Evolutionary conservation across 2,329 filamentous ascomycete genomes (phyloP).

Genomic region (Talaromyces sp.): DNA sequence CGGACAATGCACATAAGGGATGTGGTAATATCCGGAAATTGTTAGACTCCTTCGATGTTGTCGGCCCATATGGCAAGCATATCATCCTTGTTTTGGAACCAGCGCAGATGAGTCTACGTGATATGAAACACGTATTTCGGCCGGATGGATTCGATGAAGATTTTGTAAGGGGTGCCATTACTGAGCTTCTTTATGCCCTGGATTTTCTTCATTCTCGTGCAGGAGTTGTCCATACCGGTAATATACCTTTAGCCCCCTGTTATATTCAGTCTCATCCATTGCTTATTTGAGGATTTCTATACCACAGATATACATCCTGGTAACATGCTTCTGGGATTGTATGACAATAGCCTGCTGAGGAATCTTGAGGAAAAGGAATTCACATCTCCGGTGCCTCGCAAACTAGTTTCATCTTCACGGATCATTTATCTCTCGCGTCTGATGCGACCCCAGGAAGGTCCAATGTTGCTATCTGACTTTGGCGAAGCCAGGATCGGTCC

Average conservation of each 20-base stretch:
- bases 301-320: too few relatives aligned
- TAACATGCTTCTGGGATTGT: conserved; percentile 42
- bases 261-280: too few relatives aligned
- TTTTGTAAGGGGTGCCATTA: conserved; percentile 36
- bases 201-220: conserved; percentile 49
- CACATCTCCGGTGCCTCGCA: conserved; percentile 41
- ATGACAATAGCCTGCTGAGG: conserved; percentile 39
- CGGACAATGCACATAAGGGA: conserved; percentile 27
- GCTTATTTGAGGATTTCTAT: neutral
- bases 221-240: conserved; percentile 47
- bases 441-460: conserved; percentile 25
- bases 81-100: conserved; percentile 40
- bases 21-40: conserved; percentile 22
- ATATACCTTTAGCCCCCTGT: too few relatives aligned
- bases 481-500: conserved; percentile 34
- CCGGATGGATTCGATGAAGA: conserved; percentile 20
- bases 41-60: conserved; percentile 8
- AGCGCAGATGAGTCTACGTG: conserved; percentile 42
- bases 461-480: conserved; percentile 33
- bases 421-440: conserved; percentile 35
- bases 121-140: conserved; percentile 41
- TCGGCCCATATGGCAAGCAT: conserved; percentile 22
- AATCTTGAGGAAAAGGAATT: conserved; percentile 43
- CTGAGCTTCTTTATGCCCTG: conserved; percentile 42
- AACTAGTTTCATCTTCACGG: conserved; percentile 23